phyloP scores from a whole-genome alignment of 768 basidiomycete species.

The Russula griseocarnosa region DNA sequence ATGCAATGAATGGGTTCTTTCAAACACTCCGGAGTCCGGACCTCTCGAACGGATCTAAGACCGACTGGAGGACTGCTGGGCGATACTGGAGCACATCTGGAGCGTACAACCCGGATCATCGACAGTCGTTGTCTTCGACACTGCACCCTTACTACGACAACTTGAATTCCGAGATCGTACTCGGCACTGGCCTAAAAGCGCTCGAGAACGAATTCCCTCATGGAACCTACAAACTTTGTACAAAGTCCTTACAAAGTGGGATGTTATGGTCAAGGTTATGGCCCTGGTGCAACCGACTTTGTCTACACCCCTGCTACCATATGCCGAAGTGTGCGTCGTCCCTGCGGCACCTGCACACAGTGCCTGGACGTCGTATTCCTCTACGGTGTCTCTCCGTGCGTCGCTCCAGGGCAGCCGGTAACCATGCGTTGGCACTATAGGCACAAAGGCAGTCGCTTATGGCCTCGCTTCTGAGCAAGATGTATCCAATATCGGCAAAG shows the following conservation, averaged over 20 bases:
- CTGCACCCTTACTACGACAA: constrained; percentile 75
- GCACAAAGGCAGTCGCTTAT: constrained; percentile 53
- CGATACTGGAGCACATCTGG: too few relatives aligned
- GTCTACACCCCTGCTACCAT: constrained; percentile 71
- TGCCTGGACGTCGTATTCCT: constrained; percentile 80
- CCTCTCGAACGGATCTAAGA: too few relatives aligned
- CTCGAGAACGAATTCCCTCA: constrained; percentile 71
- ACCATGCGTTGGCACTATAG: constrained; percentile 54
- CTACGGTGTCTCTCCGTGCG: constrained; percentile 65
- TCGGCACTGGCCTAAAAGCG: constrained; percentile 60
- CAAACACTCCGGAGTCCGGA: too few relatives aligned
- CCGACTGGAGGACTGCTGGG: too few relatives aligned
- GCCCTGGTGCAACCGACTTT: constrained; percentile 45
- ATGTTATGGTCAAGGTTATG: constrained; percentile 68
- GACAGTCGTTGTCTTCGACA: too few relatives aligned
- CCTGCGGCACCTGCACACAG: constrained; percentile 66
- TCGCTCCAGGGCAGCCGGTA: constrained; percentile 51
- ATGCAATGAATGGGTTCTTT: too few relatives aligned
- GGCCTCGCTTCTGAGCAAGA: too few relatives aligned
- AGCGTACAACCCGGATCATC: too few relatives aligned
- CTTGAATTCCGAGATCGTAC: constrained; percentile 72
- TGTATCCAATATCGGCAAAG: constrained; percentile 43
- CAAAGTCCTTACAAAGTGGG: constrained; percentile 92
- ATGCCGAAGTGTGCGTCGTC: constrained; percentile 60
- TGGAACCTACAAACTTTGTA: constrained; percentile 69